These are phyloP conservation scores for Galerina marginata DNA, from an alignment of 768 basidiomycete species.

Conservation along the genomic window DNA sequence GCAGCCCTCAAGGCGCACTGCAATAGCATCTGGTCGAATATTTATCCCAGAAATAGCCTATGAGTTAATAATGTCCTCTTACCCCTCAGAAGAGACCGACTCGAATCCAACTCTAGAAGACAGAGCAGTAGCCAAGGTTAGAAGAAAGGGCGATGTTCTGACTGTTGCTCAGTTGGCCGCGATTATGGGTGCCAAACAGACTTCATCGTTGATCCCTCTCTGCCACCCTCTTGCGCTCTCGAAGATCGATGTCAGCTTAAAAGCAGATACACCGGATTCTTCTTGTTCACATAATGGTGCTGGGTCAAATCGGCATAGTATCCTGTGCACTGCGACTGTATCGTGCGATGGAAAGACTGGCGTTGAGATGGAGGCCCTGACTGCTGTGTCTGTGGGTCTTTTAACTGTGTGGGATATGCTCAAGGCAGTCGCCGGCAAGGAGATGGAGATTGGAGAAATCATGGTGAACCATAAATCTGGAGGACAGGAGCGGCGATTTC, in stretches of 20 bases:
- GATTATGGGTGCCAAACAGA: constrained; percentile 88
- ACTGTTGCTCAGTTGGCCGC: constrained; percentile 84
- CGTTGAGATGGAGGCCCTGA: constrained; percentile 93
- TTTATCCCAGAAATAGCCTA: constrained; percentile 70
- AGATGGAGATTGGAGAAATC: constrained; percentile 80
- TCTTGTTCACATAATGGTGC: constrained; percentile 8
- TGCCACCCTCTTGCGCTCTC: constrained; percentile 85
- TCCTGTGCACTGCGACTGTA: constrained; percentile 71
- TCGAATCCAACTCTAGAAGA: constrained; percentile 25
- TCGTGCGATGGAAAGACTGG: constrained; percentile 83
- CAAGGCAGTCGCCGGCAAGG: constrained; percentile 86
- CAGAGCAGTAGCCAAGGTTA: constrained; percentile 53
- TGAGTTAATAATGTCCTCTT: constrained; percentile 57
- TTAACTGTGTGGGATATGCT: constrained; percentile 95
- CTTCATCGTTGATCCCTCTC: constrained; percentile 82
- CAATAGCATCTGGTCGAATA: constrained; percentile 80
- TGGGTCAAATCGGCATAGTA: constrained; percentile 43
- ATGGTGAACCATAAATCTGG: constrained; percentile 72
- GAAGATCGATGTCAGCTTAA: constrained; percentile 68
- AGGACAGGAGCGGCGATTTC: constrained; percentile 79
- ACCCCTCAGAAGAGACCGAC: constrained; percentile 31
- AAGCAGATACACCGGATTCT: constrained; percentile 40
- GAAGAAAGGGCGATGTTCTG: constrained; percentile 71
- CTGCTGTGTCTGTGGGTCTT: constrained; percentile 78
- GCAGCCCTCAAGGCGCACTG: constrained; percentile 60